Conservation (phyloP, 2,329 filamentous ascomycete species). For the Didymellaceae sp. region DNA sequence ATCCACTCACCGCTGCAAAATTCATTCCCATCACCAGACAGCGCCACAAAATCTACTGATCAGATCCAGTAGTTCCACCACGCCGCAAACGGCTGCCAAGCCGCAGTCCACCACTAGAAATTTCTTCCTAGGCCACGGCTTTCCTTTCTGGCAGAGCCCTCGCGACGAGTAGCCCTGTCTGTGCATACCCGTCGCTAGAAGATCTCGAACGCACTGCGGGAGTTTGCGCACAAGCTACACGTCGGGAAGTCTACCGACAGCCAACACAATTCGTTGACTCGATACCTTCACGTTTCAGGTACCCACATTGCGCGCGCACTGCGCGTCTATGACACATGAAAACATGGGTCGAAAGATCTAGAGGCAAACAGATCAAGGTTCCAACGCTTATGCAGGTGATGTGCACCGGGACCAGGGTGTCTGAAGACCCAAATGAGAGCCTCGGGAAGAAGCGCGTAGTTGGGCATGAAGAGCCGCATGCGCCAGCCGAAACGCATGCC, state of each 20-base stretch:
- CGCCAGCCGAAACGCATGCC: not conserved
- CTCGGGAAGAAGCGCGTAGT: slow-evolving; percentile 7
- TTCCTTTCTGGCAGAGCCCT: not conserved
- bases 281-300: not conserved
- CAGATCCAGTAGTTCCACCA: not conserved
- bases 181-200: slow-evolving; percentile 22
- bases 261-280: not conserved
- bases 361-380: not conserved
- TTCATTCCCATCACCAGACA: slow-evolving; percentile 14
- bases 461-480: slow-evolving; percentile 1
- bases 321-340: slow-evolving; percentile 13
- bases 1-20: slow-evolving; percentile 13
- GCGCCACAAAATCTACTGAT: slow-evolving; percentile 10
- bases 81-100: slow-evolving; percentile 20
- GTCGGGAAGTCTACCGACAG: slow-evolving; percentile 7
- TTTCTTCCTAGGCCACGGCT: slow-evolving; percentile 7
- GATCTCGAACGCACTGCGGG: slow-evolving; percentile 20
- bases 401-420: slow-evolving; percentile 7
- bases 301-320: not conserved
- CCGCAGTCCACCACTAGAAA: slow-evolving; percentile 11
- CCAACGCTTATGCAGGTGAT: slow-evolving; percentile 13
- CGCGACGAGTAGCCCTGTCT: slow-evolving; percentile 1
- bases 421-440: not conserved
- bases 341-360: slow-evolving; percentile 5
- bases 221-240: slow-evolving; percentile 5